Percentiles rank a stretch among this genome's conserved stretches.
phyloP scores from a whole-genome alignment of 345 rosid genomes.

The Ailanthus altissimus region DNA sequence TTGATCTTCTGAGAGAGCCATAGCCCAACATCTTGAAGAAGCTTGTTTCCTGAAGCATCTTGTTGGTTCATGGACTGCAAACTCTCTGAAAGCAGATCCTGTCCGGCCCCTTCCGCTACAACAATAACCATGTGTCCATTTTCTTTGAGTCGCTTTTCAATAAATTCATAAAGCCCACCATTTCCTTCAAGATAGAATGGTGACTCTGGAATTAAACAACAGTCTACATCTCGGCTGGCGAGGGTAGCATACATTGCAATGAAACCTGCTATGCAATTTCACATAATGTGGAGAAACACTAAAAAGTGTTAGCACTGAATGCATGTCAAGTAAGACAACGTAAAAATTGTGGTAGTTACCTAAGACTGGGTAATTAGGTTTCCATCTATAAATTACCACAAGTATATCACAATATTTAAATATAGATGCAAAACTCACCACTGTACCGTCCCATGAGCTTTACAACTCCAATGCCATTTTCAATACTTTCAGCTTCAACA shows the following conservation, averaged over 20 bases:
- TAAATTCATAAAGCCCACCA: slow-evolving; percentile 77
- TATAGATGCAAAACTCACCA: slow-evolving; percentile 49
- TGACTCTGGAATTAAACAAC: slow-evolving; percentile 95
- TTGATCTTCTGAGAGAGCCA: slow-evolving; percentile 78
- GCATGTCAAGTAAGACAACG: not conserved
- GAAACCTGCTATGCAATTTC: slow-evolving; percentile 48
- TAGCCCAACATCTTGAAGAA: slow-evolving; percentile 76
- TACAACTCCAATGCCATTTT: slow-evolving; percentile 83
- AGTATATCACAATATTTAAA: not conserved
- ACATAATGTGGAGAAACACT: slow-evolving; percentile 1
- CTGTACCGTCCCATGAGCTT: slow-evolving; percentile 89
- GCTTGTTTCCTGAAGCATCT: slow-evolving; percentile 90
- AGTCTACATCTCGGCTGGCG: slow-evolving; percentile 88
- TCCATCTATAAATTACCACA: slow-evolving; percentile 12
- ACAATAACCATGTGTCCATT: slow-evolving; percentile 89
- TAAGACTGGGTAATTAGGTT: not conserved
- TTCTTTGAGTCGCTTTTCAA: slow-evolving; percentile 63
- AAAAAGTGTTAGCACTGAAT: not conserved
- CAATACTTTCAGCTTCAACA: slow-evolving; percentile 77
- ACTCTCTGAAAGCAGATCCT: slow-evolving; percentile 67
- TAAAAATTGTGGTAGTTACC: not conserved
- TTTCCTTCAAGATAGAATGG: slow-evolving; percentile 87
- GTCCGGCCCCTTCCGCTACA: slow-evolving; percentile 90
- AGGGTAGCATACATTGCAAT: slow-evolving; percentile 82
- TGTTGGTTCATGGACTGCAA: slow-evolving; percentile 42